Evolutionary conservation across 73 alveolate genomes (phyloP).

Genomic region (Paramecium biaurelia): DNA sequence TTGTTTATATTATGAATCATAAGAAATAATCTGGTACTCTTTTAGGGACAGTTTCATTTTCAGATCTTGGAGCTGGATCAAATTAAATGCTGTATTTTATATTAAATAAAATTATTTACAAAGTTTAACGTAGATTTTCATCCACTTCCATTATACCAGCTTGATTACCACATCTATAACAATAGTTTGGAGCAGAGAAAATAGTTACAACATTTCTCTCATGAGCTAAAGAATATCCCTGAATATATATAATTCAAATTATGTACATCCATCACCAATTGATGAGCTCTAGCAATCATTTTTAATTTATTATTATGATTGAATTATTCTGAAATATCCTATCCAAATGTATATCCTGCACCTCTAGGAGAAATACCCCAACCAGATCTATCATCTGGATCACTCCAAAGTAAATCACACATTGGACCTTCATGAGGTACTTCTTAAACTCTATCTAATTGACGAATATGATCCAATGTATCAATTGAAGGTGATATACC

Average conservation of each 20-base stretch:
- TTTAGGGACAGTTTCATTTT: conserved; percentile 18
- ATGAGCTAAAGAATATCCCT: conserved; percentile 75
- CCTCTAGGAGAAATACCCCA: conserved; percentile 93
- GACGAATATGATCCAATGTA: conserved; percentile 69
- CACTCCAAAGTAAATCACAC: conserved; percentile 92
- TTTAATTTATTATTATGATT: conserved; percentile 73
- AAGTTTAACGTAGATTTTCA: background rate
- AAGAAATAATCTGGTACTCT: conserved; percentile 50
- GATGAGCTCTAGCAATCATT: conserved; percentile 84
- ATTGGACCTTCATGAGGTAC: conserved; percentile 92
- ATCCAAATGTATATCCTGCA: conserved; percentile 84
- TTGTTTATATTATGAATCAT: background rate
- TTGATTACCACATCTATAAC: conserved; percentile 87
- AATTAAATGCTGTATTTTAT: conserved; percentile 46
- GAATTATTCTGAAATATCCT: conserved; percentile 77
- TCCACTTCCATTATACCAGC: conserved; percentile 77
- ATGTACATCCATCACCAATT: conserved; percentile 77
- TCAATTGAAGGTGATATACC: conserved; percentile 92
- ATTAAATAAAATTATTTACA: background rate
- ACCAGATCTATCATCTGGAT: conserved; percentile 74
- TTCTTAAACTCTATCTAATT: conserved; percentile 71
- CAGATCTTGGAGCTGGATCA: conserved; percentile 78
- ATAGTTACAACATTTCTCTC: conserved; percentile 78
- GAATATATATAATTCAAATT: background rate
- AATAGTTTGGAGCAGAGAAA: conserved; percentile 83